Conservation (phyloP, 2,329 filamentous ascomycete genomes). For the Sporothrix inflata region DNA sequence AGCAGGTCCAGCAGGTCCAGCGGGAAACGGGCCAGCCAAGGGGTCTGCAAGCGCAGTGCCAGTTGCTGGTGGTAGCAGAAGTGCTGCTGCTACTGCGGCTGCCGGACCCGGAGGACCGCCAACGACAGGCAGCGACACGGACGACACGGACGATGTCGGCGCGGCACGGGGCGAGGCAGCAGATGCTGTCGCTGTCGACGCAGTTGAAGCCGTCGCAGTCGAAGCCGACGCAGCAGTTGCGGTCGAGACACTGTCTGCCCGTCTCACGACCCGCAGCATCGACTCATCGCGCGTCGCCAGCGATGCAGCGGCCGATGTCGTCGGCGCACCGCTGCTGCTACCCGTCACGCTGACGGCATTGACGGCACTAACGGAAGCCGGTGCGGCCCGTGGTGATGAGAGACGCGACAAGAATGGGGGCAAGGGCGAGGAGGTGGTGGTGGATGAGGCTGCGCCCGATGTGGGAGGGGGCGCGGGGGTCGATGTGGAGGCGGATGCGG, state of each 20-base stretch:
- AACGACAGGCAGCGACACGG: slow-evolving; percentile 17
- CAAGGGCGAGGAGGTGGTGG: not conserved
- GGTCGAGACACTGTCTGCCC: slow-evolving; percentile 7
- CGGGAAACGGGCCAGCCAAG: not conserved
- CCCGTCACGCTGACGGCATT: slow-evolving; percentile 17
- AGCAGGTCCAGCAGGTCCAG: no score
- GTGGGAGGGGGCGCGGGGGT: not conserved
- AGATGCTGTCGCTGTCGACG: not conserved
- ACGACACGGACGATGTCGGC: slow-evolving; percentile 28
- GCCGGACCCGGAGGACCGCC: not conserved
- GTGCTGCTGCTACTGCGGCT: not conserved
- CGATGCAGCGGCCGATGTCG: slow-evolving; percentile 10
- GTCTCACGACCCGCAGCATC: slow-evolving; percentile 13
- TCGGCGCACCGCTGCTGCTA: not conserved
- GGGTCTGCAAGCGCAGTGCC: not conserved
- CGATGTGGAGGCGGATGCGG: slow-evolving; percentile 3
- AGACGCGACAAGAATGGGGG: slow-evolving; percentile 17
- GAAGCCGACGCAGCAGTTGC: not conserved
- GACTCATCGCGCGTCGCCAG: slow-evolving; percentile 5
- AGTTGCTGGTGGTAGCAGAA: not conserved
- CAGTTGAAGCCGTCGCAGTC: slow-evolving; percentile 5
- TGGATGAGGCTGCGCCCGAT: not conserved
- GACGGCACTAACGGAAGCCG: slow-evolving; percentile 24
- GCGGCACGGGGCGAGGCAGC: not conserved
- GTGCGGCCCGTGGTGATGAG: slow-evolving; percentile 18